Conservation (phyloP, 2,329 filamentous ascomycete species). For the Diaporthe australafricana region DNA sequence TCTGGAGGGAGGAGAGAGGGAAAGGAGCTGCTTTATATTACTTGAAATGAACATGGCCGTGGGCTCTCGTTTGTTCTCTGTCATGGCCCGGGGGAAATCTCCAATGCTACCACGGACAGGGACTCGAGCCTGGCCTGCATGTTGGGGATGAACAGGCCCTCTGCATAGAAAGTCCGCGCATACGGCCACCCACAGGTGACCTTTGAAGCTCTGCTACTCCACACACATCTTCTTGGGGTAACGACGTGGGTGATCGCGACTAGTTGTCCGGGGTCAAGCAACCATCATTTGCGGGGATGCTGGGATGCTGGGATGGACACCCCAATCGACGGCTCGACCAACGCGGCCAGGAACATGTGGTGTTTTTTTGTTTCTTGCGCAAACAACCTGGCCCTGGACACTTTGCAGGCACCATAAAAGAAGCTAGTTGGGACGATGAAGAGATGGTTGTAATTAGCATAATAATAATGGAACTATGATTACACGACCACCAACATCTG, state of each 20-base stretch:
- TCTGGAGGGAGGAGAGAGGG: neutral
- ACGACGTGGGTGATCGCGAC: constrained; percentile 9
- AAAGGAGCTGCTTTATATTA: neutral
- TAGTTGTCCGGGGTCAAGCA: constrained; percentile 18
- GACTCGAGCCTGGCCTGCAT: constrained; percentile 15
- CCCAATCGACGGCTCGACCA: constrained; percentile 16
- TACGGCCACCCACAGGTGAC: constrained; percentile 18
- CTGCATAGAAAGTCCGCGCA: neutral
- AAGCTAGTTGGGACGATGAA: constrained; percentile 5
- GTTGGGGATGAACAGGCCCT: constrained; percentile 20
- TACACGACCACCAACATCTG: neutral
- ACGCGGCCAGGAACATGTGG: constrained; percentile 27
- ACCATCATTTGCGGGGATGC: constrained; percentile 21
- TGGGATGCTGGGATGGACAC: constrained; percentile 16
- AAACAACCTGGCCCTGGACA: constrained; percentile 17
- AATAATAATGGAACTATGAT: neutral
- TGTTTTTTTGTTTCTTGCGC: constrained; percentile 10
- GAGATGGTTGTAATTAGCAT: constrained; percentile 1
- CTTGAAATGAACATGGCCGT: neutral
- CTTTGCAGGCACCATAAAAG: constrained; percentile 2
- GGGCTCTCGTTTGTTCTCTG: constrained; percentile 6
- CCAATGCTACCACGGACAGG: constrained; percentile 25
- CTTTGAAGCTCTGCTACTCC: constrained; percentile 23
- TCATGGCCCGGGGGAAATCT: constrained; percentile 22
- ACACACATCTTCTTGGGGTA: constrained; percentile 7